Evolutionary conservation across 2,329 filamentous ascomycete genomes (phyloP), one percentile per base, ranked within the genome.

Genomic region (Conoideocrella luteorostrata): DNA sequence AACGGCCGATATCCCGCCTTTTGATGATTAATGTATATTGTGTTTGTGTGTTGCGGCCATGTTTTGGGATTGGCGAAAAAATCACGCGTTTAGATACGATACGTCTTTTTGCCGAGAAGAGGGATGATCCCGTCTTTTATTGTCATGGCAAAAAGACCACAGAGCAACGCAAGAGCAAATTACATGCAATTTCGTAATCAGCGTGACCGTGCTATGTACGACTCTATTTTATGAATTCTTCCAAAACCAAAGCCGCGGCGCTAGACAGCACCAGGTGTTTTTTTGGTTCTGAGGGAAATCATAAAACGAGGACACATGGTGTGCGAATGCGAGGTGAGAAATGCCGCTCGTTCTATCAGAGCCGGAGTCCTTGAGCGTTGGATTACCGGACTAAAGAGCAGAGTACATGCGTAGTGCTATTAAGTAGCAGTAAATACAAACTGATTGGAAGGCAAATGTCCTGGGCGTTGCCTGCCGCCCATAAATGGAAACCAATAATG

Each of bases 41-140:
- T n/a, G n/a, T n/a, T n/a, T n/a, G n/a, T n/a, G n/a, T n/a, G n/a
- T 29, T 26, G 17, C 7, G n/a, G 17, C 12, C 20, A 13, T n/a
- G 32, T 20, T n/a, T n/a, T n/a, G n/a, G n/a, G 23, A 29, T 15
- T 28, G 41, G 22, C 18, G 38, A 7, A 21, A 18, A 44, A 35
- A n/a, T n/a, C 35, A 65, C 64, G 76, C 75, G 75, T 78, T 74
- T 67, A 71, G 75, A 78, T 79, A 80, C 74, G 74, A 79, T 80
- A 81, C 77, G 66, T 78, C 75, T 78, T 65, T 60, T 60, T 75
- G 72, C 70, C 67, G 50, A 48, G 58, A 17, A 10, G 41, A 39
- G 34, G 15, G 5, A n/a, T 21, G 13, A 13, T 33, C 10, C 21
- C 18, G 32, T 24, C 23, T 15, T 32, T 40, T 46, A 23, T 12